phyloP scores from a whole-genome alignment of 176 grass and related monocot genomes.

The Pontederia paniculata region DNA sequence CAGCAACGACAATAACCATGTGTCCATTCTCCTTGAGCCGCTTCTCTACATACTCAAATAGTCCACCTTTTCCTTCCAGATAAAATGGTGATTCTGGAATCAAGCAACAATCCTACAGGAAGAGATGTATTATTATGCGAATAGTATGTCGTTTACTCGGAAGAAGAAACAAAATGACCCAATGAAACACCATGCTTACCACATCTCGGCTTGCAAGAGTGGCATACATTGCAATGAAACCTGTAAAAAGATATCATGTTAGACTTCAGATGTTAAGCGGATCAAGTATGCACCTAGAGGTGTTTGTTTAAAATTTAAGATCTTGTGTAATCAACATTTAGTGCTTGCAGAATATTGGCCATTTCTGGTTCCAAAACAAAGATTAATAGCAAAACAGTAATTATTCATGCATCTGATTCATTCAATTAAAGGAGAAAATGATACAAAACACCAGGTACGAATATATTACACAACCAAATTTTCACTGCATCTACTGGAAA shows the following conservation, averaged over 20 bases:
- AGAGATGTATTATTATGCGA: background rate
- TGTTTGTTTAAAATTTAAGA: background rate
- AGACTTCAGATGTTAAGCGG: background rate
- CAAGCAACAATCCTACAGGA: conserved; percentile 8
- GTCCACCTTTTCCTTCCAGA: conserved; percentile 14
- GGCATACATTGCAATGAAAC: conserved; percentile 17
- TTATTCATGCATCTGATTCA: too few species aligned
- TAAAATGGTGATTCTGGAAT: conserved; percentile 16
- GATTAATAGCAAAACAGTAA: too few species aligned
- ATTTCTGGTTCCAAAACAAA: too few species aligned
- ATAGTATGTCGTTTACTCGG: background rate
- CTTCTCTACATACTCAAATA: conserved; percentile 15
- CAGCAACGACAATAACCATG: conserved; percentile 15
- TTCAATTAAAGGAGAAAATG: too few species aligned
- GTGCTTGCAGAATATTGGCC: background rate
- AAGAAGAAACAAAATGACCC: background rate
- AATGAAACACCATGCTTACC: conserved; percentile 1
- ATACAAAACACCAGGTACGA: too few species aligned
- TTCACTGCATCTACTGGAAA: too few species aligned
- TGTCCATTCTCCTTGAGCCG: conserved; percentile 13
- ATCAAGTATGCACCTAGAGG: background rate
- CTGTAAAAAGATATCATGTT: background rate
- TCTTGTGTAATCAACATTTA: too few species aligned
- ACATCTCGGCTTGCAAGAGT: conserved; percentile 16
- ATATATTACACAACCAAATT: too few species aligned